These are phyloP conservation scores for Austroboletus novae-zelandiae DNA, from an alignment of 1,284 basidiomycete genomes.

Conservation along the genomic window DNA sequence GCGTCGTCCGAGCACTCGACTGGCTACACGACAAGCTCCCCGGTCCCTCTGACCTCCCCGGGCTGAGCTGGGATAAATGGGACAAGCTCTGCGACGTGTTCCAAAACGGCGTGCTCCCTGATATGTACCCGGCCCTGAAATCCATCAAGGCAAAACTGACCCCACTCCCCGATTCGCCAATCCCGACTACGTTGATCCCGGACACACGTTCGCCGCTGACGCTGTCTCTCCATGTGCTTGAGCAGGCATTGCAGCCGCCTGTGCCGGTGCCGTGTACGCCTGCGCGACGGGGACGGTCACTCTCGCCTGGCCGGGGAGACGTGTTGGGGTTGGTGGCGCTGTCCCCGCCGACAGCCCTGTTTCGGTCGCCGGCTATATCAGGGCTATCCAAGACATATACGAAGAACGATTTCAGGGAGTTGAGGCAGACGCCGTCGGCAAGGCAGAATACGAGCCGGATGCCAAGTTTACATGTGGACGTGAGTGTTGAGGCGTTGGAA, in stretches of 20 bases:
- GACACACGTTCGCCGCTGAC: conserved; percentile 12
- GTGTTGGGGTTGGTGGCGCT: conserved; percentile 31
- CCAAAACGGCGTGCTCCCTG: conserved; percentile 27
- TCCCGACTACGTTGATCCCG: conserved; percentile 30
- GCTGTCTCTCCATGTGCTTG: conserved; percentile 26
- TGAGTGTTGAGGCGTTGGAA: conserved; percentile 38
- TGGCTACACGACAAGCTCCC: conserved; percentile 33
- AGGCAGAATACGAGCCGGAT: conserved; percentile 78
- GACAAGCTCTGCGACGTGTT: conserved; percentile 30
- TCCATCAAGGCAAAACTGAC: conserved; percentile 31
- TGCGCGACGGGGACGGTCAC: conserved; percentile 9
- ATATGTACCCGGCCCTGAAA: conserved; percentile 28
- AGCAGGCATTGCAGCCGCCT: conserved; percentile 23
- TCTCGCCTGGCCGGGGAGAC: conserved; percentile 16
- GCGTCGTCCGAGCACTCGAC: conserved; percentile 25
- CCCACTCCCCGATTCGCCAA: conserved; percentile 24
- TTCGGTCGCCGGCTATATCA: conserved; percentile 70
- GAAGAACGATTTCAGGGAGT: conserved; percentile 74
- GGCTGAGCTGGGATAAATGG: conserved; percentile 33
- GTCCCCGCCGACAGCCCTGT: conserved; percentile 60
- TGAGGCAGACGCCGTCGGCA: conserved; percentile 61
- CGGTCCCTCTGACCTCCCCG: conserved; percentile 34
- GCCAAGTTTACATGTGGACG: conserved; percentile 76
- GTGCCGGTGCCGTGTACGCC: conserved; percentile 27
- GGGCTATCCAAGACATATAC: conserved; percentile 78